phyloP scores from a whole-genome alignment of 2,329 filamentous ascomycete genomes.

The Fusarium nygamai region DNA sequence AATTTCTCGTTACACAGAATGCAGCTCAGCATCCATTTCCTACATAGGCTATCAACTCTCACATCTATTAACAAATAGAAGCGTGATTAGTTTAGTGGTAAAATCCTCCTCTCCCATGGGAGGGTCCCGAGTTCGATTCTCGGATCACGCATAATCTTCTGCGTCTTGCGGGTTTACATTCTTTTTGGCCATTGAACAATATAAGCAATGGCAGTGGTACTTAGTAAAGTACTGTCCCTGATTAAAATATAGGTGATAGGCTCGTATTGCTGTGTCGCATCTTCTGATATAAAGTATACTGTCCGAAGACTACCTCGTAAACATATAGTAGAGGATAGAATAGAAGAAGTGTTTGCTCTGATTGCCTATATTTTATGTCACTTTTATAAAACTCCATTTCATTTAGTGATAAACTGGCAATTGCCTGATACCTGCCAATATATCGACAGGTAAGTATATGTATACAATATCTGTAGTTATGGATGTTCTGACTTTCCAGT shows the following conservation, averaged over 20 bases:
- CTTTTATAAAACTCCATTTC: neutral
- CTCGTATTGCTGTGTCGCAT: neutral
- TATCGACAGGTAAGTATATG: neutral
- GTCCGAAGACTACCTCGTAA: neutral
- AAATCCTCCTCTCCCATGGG: conserved; percentile 53
- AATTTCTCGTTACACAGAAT: neutral
- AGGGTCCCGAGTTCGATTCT: conserved; percentile 51
- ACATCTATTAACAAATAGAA: conserved; percentile 11
- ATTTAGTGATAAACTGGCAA: neutral
- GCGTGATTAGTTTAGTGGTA: conserved; percentile 52
- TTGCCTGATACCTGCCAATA: neutral
- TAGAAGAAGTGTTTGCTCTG: neutral
- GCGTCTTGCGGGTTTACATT: neutral
- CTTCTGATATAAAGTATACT: neutral
- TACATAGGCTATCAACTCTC: neutral
- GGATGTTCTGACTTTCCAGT: neutral
- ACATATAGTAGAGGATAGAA: neutral
- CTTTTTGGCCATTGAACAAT: neutral
- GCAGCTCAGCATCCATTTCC: neutral
- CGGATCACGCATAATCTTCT: conserved; percentile 44
- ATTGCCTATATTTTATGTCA: neutral
- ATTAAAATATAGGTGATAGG: neutral
- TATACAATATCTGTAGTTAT: neutral
- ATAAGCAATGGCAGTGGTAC: neutral
- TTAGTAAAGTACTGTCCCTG: too few species aligned